Evolutionary conservation across 257 asterid species (phyloP), one percentile per base, ranked within the genome.

Genomic region (Striga asiatica): DNA sequence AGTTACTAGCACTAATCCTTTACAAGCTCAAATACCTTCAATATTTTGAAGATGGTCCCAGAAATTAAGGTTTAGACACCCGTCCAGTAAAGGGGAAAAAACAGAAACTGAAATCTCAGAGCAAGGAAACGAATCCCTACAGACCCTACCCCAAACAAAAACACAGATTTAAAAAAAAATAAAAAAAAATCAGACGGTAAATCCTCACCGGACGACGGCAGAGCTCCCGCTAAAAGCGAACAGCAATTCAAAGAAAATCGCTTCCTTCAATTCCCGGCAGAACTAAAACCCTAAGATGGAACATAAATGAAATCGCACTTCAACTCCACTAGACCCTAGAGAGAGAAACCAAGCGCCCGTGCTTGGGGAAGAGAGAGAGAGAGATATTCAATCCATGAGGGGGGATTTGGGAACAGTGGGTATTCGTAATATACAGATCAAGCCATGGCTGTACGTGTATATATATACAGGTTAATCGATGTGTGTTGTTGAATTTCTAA

Each of bases 281-380:
- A 14, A 52, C 45, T 53, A 62, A 64, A 70, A 64, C 75, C 74
- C 67, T 64, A 58, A 59, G 58, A 67, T 62, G 35, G 61, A n/a
- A 38, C 56, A 48, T 4, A 8, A 50, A 54, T 53, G 24, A 28
- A 58, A 70, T 60, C 65, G 65, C 34, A 28, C 63, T 54, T 53
- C 67, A 38, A 28, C 67, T 64, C 28, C 64, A 27, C 67, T 58
- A 70, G 20, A 45, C 51, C 51, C 51, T 45, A 45, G 51, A 45
- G 27, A 18, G 51, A 45, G 51, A 45, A 2, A 20, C 27, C 7
- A 16, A 2, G 6, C 9, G 23, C 23, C 49, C 20, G 19, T 10
- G 47, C 7, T 2, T 2, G 38, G 10, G 10, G 38, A 6, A 32
- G 32, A 32, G 38, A 6, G 38, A 32, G 38, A 32, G 47, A 14